Conservation (phyloP, 2,329 filamentous ascomycete species). For the Cercospora zeina region DNA sequence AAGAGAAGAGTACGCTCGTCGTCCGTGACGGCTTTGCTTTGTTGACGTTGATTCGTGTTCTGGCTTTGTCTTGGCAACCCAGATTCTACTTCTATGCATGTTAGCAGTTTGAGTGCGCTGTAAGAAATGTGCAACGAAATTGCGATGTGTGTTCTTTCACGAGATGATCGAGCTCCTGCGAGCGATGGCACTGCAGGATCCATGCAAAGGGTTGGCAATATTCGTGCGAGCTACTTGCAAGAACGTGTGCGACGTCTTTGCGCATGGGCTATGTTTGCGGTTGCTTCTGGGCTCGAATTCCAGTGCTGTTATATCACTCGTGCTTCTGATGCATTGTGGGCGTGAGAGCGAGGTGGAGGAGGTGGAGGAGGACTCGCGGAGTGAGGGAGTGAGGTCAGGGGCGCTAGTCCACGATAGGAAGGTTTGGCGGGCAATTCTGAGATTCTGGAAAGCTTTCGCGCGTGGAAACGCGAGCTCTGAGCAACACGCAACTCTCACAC, state of each 20-base stretch:
- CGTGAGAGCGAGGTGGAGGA: not conserved
- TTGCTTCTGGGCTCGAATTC: not conserved
- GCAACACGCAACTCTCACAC: constrained; percentile 2
- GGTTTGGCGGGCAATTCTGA: constrained; percentile 1
- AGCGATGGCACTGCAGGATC: no score
- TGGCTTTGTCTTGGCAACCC: not conserved
- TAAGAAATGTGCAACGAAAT: not conserved
- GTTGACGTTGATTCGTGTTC: not conserved
- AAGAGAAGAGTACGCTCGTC: no score
- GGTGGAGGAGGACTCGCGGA: no score
- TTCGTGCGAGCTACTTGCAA: no score
- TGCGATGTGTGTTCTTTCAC: not conserved
- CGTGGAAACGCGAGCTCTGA: constrained; percentile 2
- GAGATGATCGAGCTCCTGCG: no score
- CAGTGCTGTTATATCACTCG: not conserved
- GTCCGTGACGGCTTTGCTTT: not conserved
- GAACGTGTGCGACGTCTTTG: no score
- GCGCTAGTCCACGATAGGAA: constrained; percentile 3
- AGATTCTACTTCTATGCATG: not conserved
- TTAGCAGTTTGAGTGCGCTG: not conserved
- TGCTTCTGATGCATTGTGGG: no score
- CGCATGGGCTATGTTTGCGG: no score
- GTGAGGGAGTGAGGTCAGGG: not conserved
- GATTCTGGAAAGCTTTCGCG: constrained; percentile 14
- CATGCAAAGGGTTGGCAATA: no score